Evolutionary conservation across 108 stramenopile genomes (phyloP).

Genomic region (Nitzschia putrida): DNA sequence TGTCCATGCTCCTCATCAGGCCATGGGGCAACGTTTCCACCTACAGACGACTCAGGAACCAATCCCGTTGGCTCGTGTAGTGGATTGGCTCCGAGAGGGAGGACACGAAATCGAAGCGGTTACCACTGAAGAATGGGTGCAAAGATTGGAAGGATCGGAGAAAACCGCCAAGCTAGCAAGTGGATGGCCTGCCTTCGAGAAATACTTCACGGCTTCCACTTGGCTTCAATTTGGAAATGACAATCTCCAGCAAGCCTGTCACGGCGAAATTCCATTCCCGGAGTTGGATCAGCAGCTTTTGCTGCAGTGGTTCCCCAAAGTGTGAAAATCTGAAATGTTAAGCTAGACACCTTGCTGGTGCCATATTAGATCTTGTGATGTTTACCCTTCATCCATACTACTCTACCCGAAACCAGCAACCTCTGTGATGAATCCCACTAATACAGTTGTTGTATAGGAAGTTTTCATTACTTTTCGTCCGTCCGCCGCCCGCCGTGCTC

Average conservation of each 20-base stretch:
- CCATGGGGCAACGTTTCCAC: constrained; percentile 37
- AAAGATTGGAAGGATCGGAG: constrained; percentile 9
- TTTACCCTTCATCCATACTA: no score
- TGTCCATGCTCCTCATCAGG: constrained; percentile 25
- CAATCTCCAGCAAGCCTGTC: constrained; percentile 28
- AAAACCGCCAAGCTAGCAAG: constrained; percentile 17
- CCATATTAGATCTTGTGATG: no score
- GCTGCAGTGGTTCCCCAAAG: constrained; percentile 15
- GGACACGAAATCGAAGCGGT: constrained; percentile 27
- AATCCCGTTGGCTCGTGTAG: constrained; percentile 19
- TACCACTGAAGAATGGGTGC: constrained; percentile 25
- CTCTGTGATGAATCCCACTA: no score
- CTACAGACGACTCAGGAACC: constrained; percentile 30
- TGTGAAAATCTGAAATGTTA: background rate
- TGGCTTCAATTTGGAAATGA: constrained; percentile 33
- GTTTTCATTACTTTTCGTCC: no score
- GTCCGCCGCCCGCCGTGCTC: no score
- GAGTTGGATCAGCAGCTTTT: background rate
- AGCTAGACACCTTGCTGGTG: no score
- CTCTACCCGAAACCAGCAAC: no score
- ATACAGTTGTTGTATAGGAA: no score
- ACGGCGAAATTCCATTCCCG: background rate
- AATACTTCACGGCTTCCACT: constrained; percentile 35
- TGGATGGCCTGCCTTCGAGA: constrained; percentile 37
- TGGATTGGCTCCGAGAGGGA: constrained; percentile 16